Conservation (phyloP, 2,329 filamentous ascomycete species). For the Huntiella omanensis region DNA sequence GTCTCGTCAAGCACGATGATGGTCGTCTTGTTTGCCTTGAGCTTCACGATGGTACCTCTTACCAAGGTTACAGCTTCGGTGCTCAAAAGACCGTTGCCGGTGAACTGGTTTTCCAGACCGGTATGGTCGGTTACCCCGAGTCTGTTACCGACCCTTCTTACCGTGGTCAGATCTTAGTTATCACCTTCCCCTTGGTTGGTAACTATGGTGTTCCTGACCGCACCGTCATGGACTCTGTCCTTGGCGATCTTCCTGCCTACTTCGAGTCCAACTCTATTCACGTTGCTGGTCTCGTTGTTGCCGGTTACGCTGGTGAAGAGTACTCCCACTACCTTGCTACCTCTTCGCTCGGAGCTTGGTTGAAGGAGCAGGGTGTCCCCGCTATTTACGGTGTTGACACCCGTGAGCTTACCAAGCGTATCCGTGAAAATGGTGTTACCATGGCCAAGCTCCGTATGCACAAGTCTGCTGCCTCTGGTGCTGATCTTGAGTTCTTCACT, state of each 20-base stretch:
- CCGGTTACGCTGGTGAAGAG: conserved; percentile 84
- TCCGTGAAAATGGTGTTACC: conserved; percentile 89
- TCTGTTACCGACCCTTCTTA: conserved; percentile 77
- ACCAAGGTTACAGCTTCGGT: conserved; percentile 92
- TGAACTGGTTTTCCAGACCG: conserved; percentile 97
- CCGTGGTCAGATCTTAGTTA: conserved; percentile 82
- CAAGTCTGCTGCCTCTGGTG: conserved; percentile 22
- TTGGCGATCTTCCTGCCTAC: conserved; percentile 71
- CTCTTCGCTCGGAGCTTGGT: conserved; percentile 82
- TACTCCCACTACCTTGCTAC: conserved; percentile 86
- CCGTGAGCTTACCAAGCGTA: conserved; percentile 79
- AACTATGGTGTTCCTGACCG: conserved; percentile 94
- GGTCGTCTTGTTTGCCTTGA: conserved; percentile 66
- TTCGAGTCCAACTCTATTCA: conserved; percentile 91
- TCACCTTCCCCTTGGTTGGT: conserved; percentile 87
- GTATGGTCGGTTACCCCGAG: conserved; percentile 98
- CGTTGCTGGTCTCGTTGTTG: conserved; percentile 76
- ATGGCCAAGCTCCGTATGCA: conserved; percentile 73
- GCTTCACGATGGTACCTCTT: conserved; percentile 76
- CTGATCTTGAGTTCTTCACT: conserved; percentile 9
- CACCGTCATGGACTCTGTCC: conserved; percentile 65
- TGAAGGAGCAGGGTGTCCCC: conserved; percentile 87
- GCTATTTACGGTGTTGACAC: conserved; percentile 95
- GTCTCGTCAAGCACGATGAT: conserved; percentile 30
- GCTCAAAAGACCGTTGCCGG: conserved; percentile 85